phyloP scores from a whole-genome alignment of 108 stramenopile species.

The Pelagomonas calceolata region DNA sequence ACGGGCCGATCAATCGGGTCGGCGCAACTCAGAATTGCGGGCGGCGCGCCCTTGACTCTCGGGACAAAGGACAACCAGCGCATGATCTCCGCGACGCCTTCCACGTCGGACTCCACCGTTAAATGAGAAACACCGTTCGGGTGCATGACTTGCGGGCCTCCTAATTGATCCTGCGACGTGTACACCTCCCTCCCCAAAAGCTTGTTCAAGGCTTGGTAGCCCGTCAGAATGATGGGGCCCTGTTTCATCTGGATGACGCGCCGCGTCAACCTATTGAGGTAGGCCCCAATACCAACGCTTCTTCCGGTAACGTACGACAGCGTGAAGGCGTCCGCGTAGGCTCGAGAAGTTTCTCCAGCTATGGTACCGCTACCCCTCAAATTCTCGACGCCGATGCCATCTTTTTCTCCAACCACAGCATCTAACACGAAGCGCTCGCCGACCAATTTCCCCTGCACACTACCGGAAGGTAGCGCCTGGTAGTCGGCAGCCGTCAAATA shows the following conservation, averaged over 20 bases:
- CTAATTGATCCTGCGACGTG: constrained; percentile 96
- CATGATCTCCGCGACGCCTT: constrained; percentile 68
- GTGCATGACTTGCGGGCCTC: constrained; percentile 93
- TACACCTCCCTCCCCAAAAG: constrained; percentile 97
- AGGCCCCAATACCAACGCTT: constrained; percentile 98
- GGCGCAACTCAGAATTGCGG: constrained; percentile 1
- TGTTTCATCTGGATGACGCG: constrained; percentile 90
- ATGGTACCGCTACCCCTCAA: constrained; percentile 92
- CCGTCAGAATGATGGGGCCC: constrained; percentile 95
- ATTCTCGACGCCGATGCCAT: constrained; percentile 97
- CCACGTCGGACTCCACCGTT: constrained; percentile 75
- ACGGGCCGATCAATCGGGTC: constrained; percentile 85
- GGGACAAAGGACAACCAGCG: constrained; percentile 95
- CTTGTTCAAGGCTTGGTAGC: constrained; percentile 97
- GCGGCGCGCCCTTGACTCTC: constrained; percentile 12
- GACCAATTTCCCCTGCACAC: constrained; percentile 1
- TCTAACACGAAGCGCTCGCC: constrained; percentile 12
- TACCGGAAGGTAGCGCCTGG: constrained; percentile 32
- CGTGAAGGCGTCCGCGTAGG: constrained; percentile 94
- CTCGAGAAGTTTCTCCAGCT: constrained; percentile 92
- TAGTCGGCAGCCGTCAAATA: constrained; percentile 83
- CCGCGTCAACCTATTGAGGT: constrained; percentile 93
- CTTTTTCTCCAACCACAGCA: constrained; percentile 86
- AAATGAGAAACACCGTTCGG: constrained; percentile 93
- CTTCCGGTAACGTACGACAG: constrained; percentile 84